Evolutionary conservation across 176 grass and related monocot genomes (phyloP), one percentile per base, ranked within the genome.

Genomic region (Lolium perenne): DNA sequence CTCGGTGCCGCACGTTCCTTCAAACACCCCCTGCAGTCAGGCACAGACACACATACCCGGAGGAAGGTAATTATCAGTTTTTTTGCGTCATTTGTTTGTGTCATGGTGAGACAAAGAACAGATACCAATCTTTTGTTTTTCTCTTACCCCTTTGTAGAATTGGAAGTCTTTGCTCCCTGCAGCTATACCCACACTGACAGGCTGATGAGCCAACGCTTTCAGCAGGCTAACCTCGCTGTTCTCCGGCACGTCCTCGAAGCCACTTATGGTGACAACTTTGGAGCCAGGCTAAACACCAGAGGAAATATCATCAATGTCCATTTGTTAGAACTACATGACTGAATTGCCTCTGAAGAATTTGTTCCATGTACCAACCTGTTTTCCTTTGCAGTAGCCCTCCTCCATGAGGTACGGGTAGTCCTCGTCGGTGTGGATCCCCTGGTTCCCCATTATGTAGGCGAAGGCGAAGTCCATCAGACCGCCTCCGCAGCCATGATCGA

Each of bases 351-450:
- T 74, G 70, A 58, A 77, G 14, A 21, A 8, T 45, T 50, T 9
- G 45, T 22, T 22, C 51, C 23, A 4, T 64, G 48, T 69, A 32
- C 38, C 71, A 80, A 95, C 94, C 87, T 85, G 84, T 26, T 86
- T 86, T 32, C 76, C 70, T 86, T 90, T 92, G 74, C 95, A 95
- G 80, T 81, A 82, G 29, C 89, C 95, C 60, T 95, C 95, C 35
- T 93, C 92, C 89, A 77, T 93, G 91, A 97, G 91, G 84, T 97
- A 94, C 1, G 92, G 95, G 83, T 97, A 94, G 64, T 94, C 91
- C 20, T 82, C 88, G 82, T 93, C 95, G 0, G 84, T 81, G 67
- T 78, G 89, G 46, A 94, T 85, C 14, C 95, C 95, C 8, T 80
- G 86, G 67, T 89, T 93, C 43, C 84, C 84, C 77, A 90, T 60